Conservation (phyloP, 2,329 filamentous ascomycete genomes). For the Xylaria sp. region DNA sequence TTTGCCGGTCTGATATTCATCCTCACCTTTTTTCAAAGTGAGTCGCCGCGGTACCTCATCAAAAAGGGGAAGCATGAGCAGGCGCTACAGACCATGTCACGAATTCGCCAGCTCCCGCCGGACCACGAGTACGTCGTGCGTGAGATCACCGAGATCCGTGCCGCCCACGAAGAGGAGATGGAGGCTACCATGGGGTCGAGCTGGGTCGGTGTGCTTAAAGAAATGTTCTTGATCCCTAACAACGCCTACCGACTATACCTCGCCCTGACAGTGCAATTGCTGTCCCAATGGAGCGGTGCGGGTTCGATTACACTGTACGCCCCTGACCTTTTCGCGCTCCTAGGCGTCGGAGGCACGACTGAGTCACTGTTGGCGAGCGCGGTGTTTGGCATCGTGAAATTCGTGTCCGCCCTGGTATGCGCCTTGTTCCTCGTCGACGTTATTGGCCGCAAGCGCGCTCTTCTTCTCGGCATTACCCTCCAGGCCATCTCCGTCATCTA, state of each 20-base stretch:
- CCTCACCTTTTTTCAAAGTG: conserved; percentile 74
- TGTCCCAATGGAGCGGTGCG: conserved; percentile 79
- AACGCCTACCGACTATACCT: conserved; percentile 81
- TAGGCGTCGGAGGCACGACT: conserved; percentile 74
- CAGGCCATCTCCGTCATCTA: conserved; percentile 72
- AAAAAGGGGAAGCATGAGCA: conserved; percentile 70
- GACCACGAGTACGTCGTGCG: conserved; percentile 70
- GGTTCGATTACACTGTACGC: conserved; percentile 82
- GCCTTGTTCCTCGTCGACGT: conserved; percentile 83
- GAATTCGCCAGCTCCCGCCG: conserved; percentile 67
- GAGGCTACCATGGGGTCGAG: conserved; percentile 75
- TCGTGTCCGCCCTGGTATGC: conserved; percentile 73
- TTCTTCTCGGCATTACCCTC: conserved; percentile 69
- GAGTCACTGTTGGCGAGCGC: conserved; percentile 79
- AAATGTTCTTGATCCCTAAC: conserved; percentile 73
- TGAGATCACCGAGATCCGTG: conserved; percentile 73
- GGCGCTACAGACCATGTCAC: conserved; percentile 66
- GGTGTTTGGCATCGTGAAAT: conserved; percentile 81
- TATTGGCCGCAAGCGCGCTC: conserved; percentile 77
- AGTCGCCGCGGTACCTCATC: conserved; percentile 77
- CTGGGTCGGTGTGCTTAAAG: conserved; percentile 73
- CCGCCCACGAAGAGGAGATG: conserved; percentile 74
- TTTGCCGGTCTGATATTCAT: conserved; percentile 78
- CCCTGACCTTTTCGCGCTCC: conserved; percentile 75
- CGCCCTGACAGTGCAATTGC: conserved; percentile 73